These are phyloP conservation scores for Domatiomyces catenatus DNA, from an alignment of 2,329 filamentous ascomycete species.

Conservation along the genomic window DNA sequence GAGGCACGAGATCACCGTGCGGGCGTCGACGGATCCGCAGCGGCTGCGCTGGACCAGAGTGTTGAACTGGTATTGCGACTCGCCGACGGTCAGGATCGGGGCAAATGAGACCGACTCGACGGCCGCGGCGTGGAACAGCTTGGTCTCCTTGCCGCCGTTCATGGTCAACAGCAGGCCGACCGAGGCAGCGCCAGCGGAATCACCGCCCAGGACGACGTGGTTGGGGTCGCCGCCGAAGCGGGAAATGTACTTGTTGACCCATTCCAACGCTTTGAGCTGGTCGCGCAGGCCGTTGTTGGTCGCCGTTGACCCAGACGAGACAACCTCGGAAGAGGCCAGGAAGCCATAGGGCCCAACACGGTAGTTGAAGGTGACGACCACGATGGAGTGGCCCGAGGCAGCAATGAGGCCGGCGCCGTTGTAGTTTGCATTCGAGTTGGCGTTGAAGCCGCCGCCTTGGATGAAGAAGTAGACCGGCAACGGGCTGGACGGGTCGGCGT, in stretches of 20 bases:
- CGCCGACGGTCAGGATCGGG: slow-evolving; percentile 31
- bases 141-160: slow-evolving; percentile 32
- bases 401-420: slow-evolving; percentile 47
- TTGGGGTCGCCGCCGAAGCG: slow-evolving; percentile 54
- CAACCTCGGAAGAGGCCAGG: slow-evolving; percentile 43
- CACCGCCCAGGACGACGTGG: slow-evolving; percentile 54
- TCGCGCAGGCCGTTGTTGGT: slow-evolving; percentile 57
- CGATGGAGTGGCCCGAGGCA: slow-evolving; percentile 43
- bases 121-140: slow-evolving; percentile 38
- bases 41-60: slow-evolving; percentile 35
- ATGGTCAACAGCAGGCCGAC: slow-evolving; percentile 49
- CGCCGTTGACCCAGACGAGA: slow-evolving; percentile 23
- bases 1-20: slow-evolving; percentile 31
- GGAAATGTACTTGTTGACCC: slow-evolving; percentile 51
- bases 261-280: slow-evolving; percentile 52
- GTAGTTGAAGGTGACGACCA: slow-evolving; percentile 63
- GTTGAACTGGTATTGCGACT: slow-evolving; percentile 40
- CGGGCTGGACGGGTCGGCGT: slow-evolving; percentile 26
- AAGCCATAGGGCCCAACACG: slow-evolving; percentile 62
- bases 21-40: slow-evolving; percentile 27
- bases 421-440: slow-evolving; percentile 43
- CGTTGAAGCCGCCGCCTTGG: slow-evolving; percentile 48
- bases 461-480: slow-evolving; percentile 51
- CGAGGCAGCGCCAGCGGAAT: slow-evolving; percentile 50
- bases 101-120: slow-evolving; percentile 41